These are phyloP conservation scores for Geranium incanum DNA, from an alignment of 441 rosid species.

Conservation along the genomic window DNA sequence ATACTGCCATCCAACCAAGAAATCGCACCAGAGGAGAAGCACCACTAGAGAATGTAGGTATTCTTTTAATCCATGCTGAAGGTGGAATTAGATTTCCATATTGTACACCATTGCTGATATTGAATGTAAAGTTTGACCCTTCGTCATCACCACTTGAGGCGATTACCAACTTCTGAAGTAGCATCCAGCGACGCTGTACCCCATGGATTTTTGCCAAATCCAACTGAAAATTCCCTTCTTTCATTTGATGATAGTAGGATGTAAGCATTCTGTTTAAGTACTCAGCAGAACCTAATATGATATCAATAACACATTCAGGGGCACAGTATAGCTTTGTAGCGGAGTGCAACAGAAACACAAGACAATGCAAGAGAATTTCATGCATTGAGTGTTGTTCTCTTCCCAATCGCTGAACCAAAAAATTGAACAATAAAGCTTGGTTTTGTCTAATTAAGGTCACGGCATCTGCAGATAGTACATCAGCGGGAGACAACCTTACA, in stretches of 20 bases:
- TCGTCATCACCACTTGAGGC: constrained; percentile 60
- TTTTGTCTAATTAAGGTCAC: constrained; percentile 76
- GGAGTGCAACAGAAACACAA: constrained; percentile 59
- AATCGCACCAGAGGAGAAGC: constrained; percentile 63
- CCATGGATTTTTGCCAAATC: constrained; percentile 41
- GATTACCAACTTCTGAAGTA: constrained; percentile 64
- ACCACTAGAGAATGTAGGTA: constrained; percentile 51
- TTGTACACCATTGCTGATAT: constrained; percentile 33
- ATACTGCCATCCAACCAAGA: constrained; percentile 91
- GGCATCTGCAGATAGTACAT: constrained; percentile 55
- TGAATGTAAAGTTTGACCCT: constrained; percentile 38
- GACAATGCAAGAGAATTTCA: constrained; percentile 69
- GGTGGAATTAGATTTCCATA: constrained; percentile 59
- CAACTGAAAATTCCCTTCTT: constrained; percentile 42
- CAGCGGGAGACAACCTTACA: constrained; percentile 44
- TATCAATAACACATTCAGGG: constrained; percentile 53
- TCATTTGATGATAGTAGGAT: constrained; percentile 39
- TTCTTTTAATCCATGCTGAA: constrained; percentile 60
- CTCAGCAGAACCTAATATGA: constrained; percentile 56
- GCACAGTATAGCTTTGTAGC: constrained; percentile 59
- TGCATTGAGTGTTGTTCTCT: constrained; percentile 61
- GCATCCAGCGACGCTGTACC: constrained; percentile 55
- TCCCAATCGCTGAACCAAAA: constrained; percentile 52
- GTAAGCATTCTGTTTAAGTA: constrained; percentile 49
- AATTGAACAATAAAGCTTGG: constrained; percentile 56